phyloP scores from a whole-genome alignment of 768 basidiomycete species.

The Naganishia randhawae region DNA sequence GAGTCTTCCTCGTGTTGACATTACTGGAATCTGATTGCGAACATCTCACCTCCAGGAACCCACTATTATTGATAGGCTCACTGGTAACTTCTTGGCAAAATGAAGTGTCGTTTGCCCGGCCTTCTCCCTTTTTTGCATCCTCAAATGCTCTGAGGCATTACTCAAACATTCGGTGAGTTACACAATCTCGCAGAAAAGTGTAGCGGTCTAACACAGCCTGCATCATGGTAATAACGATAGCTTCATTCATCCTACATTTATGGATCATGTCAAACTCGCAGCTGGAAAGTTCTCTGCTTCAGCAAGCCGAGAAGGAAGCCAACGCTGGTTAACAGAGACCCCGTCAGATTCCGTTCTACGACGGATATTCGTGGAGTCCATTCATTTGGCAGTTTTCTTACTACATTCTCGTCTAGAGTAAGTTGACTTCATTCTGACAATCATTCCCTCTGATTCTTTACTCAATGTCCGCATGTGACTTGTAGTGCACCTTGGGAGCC shows the following conservation, averaged over 20 bases:
- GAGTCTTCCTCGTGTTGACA: not conserved
- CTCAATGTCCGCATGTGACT: not conserved
- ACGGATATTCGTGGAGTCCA: constrained; percentile 28
- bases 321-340: constrained; percentile 36
- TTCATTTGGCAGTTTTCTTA: constrained; percentile 37
- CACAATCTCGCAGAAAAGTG: too few species aligned
- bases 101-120: constrained; percentile 12
- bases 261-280: constrained; percentile 36
- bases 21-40: not conserved
- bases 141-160: constrained; percentile 39
- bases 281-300: constrained; percentile 39
- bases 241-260: constrained; percentile 37
- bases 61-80: constrained; percentile 4
- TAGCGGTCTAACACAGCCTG: too few species aligned
- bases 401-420: constrained; percentile 37
- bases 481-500: constrained; percentile 35
- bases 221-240: too few species aligned
- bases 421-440: not conserved
- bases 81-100: constrained; percentile 22
- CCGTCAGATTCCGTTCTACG: not conserved
- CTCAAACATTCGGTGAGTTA: constrained; percentile 29
- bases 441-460: too few species aligned
- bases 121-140: constrained; percentile 27
- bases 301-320: constrained; percentile 29
- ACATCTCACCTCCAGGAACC: constrained; percentile 19